Evolutionary conservation across 139 green algal species (phyloP).

Genomic region (Chlorella sp.): DNA sequence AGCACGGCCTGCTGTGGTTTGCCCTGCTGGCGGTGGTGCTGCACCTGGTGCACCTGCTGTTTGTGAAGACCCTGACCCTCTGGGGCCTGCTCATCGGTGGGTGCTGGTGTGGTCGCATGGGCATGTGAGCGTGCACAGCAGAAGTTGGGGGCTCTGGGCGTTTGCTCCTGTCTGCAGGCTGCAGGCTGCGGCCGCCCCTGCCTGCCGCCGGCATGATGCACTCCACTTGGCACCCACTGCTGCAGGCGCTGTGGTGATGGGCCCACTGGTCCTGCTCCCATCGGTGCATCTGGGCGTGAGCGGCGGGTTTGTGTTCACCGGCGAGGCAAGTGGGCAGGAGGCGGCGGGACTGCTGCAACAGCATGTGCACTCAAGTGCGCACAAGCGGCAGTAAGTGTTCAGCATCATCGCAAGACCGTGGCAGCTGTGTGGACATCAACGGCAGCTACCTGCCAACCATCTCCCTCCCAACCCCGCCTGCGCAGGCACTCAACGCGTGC

Average conservation of each 20-base stretch:
- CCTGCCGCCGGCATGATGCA: no score
- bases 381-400: no score
- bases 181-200: no score
- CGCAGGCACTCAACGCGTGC: background rate
- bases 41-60: constrained; percentile 46
- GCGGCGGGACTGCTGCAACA: no score
- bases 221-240: background rate
- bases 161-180: no score
- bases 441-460: no score
- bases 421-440: no score
- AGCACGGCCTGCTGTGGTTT: constrained; percentile 54
- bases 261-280: constrained; percentile 35
- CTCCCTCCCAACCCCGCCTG: background rate
- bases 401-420: no score
- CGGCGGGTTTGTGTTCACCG: constrained; percentile 36
- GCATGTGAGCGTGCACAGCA: background rate
- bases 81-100: constrained; percentile 48
- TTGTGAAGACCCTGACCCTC: constrained; percentile 41
- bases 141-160: no score
- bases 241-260: constrained; percentile 42
- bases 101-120: background rate
- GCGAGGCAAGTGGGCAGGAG: background rate
- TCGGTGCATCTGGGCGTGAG: constrained; percentile 35
- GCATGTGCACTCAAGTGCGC: background rate
- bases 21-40: constrained; percentile 41